phyloP scores from a whole-genome alignment of 176 grass and related monocot species.

The Elaeis guineensis region DNA sequence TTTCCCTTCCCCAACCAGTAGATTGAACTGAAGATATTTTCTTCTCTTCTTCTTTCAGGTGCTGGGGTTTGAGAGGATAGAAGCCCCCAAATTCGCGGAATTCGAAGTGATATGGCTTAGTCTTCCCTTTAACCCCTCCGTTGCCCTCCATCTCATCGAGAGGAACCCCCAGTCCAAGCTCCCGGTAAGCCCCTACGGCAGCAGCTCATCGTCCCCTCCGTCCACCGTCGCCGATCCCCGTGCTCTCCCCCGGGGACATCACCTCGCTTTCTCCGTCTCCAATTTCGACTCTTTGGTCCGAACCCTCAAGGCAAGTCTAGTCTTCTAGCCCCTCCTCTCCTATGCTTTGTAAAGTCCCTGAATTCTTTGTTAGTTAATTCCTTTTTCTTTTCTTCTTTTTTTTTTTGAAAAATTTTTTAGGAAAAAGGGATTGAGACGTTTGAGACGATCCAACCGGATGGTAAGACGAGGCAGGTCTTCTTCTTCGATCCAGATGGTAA shows the following conservation, averaged over 20 bases:
- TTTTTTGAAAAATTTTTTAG: background rate
- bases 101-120: slow-evolving; percentile 74
- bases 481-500: slow-evolving; percentile 96
- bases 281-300: slow-evolving; percentile 62
- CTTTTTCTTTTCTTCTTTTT: background rate
- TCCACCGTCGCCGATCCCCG: slow-evolving; percentile 20
- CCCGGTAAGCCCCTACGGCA: slow-evolving; percentile 1
- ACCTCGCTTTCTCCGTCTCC: slow-evolving; percentile 65
- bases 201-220: too few relatives aligned
- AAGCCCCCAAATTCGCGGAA: slow-evolving; percentile 27
- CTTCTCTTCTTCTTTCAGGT: slow-evolving; percentile 7
- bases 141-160: slow-evolving; percentile 72
- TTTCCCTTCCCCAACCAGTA: background rate
- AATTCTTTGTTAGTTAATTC: background rate
- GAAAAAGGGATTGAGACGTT: slow-evolving; percentile 47
- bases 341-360: background rate
- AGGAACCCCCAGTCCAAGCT: slow-evolving; percentile 40
- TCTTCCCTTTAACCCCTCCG: slow-evolving; percentile 31
- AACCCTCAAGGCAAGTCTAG: slow-evolving; percentile 12
- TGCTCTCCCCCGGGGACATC: slow-evolving; percentile 55
- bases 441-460: slow-evolving; percentile 65
- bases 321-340: background rate
- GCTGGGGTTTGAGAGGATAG: slow-evolving; percentile 66
- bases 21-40: background rate
- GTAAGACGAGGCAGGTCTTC: slow-evolving; percentile 74